These are phyloP conservation scores for Alternaria metachromatica DNA, from an alignment of 2,329 filamentous ascomycete genomes.

Conservation along the genomic window DNA sequence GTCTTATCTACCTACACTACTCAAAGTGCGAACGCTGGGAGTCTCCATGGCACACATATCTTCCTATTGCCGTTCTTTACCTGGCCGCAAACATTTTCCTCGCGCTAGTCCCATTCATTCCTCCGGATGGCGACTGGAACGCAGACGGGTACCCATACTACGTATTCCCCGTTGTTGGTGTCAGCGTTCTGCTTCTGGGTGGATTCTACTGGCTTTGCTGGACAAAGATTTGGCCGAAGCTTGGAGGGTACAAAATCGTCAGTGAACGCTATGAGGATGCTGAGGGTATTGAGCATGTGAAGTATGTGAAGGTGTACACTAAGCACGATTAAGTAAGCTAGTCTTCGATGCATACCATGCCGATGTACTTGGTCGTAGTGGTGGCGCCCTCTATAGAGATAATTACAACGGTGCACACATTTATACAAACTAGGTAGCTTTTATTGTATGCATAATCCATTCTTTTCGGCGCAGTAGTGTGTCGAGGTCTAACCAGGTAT, in stretches of 20 bases:
- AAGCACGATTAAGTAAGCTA: slow-evolving; percentile 21
- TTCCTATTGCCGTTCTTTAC: slow-evolving; percentile 47
- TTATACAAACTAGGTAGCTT: background rate
- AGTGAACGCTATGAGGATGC: slow-evolving; percentile 38
- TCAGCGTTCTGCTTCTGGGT: slow-evolving; percentile 48
- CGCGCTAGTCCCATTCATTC: slow-evolving; percentile 52
- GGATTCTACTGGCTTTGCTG: slow-evolving; percentile 45
- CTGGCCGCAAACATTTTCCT: slow-evolving; percentile 52
- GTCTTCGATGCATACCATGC: background rate
- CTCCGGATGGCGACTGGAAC: slow-evolving; percentile 51
- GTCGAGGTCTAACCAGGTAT: no score
- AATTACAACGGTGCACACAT: background rate
- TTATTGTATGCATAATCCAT: background rate
- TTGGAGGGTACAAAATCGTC: slow-evolving; percentile 42
- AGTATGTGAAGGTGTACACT: slow-evolving; percentile 43
- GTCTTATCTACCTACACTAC: slow-evolving; percentile 47
- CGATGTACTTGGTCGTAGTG: no score
- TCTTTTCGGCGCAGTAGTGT: background rate
- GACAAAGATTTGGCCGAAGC: slow-evolving; percentile 29
- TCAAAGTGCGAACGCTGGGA: slow-evolving; percentile 42
- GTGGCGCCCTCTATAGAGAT: background rate
- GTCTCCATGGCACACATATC: slow-evolving; percentile 49
- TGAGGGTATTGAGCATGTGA: slow-evolving; percentile 38
- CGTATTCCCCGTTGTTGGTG: slow-evolving; percentile 53
- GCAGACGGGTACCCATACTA: slow-evolving; percentile 54